These are phyloP conservation scores for cucumber (Cucumis sativus) DNA, from an alignment of 306 rosid species.

Conservation along the genomic window Cucumber_9930_V3 NC_026661.2:22192501-22193000, in stretches of 20 bases:
- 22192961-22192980: conserved; percentile 30
- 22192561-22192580: conserved; percentile 31
- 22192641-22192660: neutral
- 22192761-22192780: conserved; percentile 26
- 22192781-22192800: conserved; percentile 32
- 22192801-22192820: conserved; percentile 30
- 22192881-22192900: conserved; percentile 1
- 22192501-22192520: conserved; percentile 25
- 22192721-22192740: conserved; percentile 32
- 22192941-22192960: conserved; percentile 38
- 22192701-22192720: conserved; percentile 36
- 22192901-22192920: conserved; percentile 1
- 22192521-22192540: conserved; percentile 22
- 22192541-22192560: conserved; percentile 22
- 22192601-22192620: neutral
- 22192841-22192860: neutral
- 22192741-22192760: conserved; percentile 63
- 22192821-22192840: neutral
- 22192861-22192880: neutral
- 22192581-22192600: conserved; percentile 32
- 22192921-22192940: neutral
- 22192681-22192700: conserved; percentile 26
- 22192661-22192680: conserved; percentile 28
- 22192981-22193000: neutral
- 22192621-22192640: neutral